These are phyloP conservation scores for Xylaria sp. DNA, from an alignment of 495 filamentous ascomycete genomes.

Conservation along the genomic window DNA sequence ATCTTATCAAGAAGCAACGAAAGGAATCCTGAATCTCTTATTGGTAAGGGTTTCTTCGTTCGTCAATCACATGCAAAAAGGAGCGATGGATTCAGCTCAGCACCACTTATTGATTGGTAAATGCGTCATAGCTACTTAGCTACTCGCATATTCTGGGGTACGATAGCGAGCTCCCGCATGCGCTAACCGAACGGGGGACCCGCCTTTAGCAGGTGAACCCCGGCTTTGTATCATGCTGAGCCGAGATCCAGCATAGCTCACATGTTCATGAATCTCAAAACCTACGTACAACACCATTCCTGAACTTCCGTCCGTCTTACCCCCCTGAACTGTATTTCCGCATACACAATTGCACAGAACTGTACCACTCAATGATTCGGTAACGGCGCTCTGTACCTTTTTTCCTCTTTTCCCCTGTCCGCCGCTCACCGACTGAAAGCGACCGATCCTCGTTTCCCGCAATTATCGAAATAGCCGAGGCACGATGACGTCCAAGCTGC, in stretches of 20 bases:
- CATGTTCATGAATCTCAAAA: constrained; percentile 15
- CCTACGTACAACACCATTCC: constrained; percentile 2
- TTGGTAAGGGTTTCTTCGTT: neutral
- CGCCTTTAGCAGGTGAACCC: neutral
- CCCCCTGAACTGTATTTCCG: neutral
- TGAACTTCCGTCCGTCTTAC: neutral
- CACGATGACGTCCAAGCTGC: constrained; percentile 29
- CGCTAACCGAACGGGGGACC: neutral
- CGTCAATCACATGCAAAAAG: constrained; percentile 21
- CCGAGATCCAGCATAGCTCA: constrained; percentile 15
- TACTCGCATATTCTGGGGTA: constrained; percentile 21
- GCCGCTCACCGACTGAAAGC: constrained; percentile 17
- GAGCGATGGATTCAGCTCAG: neutral
- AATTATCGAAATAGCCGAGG: constrained; percentile 27
- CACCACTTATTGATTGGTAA: constrained; percentile 7
- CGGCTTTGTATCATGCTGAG: neutral
- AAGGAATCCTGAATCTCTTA: neutral
- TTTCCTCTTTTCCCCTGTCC: neutral
- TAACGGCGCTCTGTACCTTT: neutral
- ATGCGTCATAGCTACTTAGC: constrained; percentile 18
- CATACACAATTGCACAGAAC: neutral
- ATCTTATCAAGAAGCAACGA: neutral
- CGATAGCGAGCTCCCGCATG: constrained; percentile 3
- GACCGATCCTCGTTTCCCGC: neutral
- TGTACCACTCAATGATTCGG: constrained; percentile 4